phyloP scores from a whole-genome alignment of 345 rosid genomes.

The Eucalyptus decipiens region DNA sequence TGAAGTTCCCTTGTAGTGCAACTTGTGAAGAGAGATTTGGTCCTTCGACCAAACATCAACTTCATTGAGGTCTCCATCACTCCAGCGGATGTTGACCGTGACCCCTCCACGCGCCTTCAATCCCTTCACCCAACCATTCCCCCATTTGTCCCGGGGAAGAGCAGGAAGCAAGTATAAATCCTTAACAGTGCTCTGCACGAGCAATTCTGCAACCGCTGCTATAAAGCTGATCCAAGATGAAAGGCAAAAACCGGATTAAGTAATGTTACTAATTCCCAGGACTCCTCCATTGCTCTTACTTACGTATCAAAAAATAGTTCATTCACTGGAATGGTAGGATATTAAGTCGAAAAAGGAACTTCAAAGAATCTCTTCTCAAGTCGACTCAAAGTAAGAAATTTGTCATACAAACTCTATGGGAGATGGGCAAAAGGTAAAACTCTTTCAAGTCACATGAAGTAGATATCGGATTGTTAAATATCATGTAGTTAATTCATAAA shows the following conservation, averaged over 20 bases:
- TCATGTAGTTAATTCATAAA: neutral
- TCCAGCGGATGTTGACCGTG: constrained; percentile 64
- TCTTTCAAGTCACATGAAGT: neutral
- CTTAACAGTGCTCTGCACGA: constrained; percentile 64
- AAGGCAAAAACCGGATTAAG: neutral
- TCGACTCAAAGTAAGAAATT: neutral
- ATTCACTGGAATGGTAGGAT: neutral
- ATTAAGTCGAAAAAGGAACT: neutral
- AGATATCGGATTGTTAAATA: neutral
- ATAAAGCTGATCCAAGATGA: constrained; percentile 33
- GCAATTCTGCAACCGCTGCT: constrained; percentile 77
- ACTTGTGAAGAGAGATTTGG: constrained; percentile 11
- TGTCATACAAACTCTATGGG: neutral
- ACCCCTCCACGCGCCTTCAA: constrained; percentile 68
- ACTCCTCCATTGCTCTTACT: neutral
- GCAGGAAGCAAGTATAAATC: constrained; percentile 84
- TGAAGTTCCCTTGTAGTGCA: constrained; percentile 39
- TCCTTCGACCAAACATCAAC: constrained; percentile 40
- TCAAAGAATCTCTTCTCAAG: neutral
- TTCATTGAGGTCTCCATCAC: constrained; percentile 65
- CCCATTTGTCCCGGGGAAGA: constrained; percentile 80
- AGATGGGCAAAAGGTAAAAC: neutral
- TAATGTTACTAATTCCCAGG: neutral
- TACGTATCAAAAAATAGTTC: neutral
- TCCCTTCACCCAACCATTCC: constrained; percentile 60